Percentiles rank a stretch among this genome's conserved stretches.
Conservation (phyloP, 1,284 basidiomycete species). For the Ustanciosporium gigantosporum region DNA sequence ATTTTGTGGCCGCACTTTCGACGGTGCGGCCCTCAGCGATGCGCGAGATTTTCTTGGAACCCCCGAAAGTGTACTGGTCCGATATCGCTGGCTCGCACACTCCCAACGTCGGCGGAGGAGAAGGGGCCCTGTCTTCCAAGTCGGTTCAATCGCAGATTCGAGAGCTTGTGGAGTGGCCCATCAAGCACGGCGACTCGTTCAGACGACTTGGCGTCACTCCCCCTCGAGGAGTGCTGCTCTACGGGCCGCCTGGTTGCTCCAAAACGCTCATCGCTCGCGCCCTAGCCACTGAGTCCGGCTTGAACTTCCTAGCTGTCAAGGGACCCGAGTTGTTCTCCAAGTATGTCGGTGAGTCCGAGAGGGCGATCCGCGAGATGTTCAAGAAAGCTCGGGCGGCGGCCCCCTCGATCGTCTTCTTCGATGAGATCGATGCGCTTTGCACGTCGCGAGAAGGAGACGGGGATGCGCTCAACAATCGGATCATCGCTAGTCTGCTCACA, state of each 20-base stretch:
- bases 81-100: slow-evolving; percentile 68
- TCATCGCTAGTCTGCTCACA: slow-evolving; percentile 88
- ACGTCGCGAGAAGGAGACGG: slow-evolving; percentile 72
- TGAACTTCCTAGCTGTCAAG: slow-evolving; percentile 97
- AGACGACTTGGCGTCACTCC: slow-evolving; percentile 82
- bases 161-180: slow-evolving; percentile 77
- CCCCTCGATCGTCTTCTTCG: slow-evolving; percentile 95
- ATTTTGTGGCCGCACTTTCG: slow-evolving; percentile 75
- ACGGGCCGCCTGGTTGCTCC: slow-evolving; percentile 95
- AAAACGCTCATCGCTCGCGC: slow-evolving; percentile 95
- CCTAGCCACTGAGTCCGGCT: slow-evolving; percentile 88
- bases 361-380: slow-evolving; percentile 91
- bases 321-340: slow-evolving; percentile 97
- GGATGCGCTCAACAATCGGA: slow-evolving; percentile 76
- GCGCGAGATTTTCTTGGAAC: slow-evolving; percentile 87
- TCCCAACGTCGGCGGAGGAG: slow-evolving; percentile 13
- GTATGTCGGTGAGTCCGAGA: slow-evolving; percentile 95
- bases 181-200: slow-evolving; percentile 83
- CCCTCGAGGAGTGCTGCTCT: slow-evolving; percentile 86
- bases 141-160: slow-evolving; percentile 49
- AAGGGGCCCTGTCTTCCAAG: slow-evolving; percentile 24
- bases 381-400: slow-evolving; percentile 89
- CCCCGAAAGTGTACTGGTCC: slow-evolving; percentile 77
- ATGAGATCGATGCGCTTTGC: slow-evolving; percentile 94
- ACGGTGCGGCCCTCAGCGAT: slow-evolving; percentile 87